These are phyloP conservation scores for Theobroma grandiflorum DNA, from an alignment of 441 rosid species.

Conservation along the genomic window DNA sequence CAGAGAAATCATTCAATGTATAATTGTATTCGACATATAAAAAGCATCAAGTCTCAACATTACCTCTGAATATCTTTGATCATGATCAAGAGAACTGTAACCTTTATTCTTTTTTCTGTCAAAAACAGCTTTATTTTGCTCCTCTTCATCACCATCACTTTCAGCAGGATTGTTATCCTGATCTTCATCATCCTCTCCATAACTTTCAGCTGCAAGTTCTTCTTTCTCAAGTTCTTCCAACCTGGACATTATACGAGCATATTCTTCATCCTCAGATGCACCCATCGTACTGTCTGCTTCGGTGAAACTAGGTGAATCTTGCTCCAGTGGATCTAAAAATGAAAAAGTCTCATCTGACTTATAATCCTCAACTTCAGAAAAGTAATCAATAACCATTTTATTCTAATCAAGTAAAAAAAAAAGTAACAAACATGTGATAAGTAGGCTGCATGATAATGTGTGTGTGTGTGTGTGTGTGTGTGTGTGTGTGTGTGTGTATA, in stretches of 20 bases:
- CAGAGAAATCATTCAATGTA: slow-evolving; percentile 22
- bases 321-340: slow-evolving; percentile 32
- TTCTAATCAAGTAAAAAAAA: not conserved
- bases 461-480: too few relatives aligned
- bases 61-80: slow-evolving; percentile 46
- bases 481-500: too few relatives aligned
- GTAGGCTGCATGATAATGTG: not conserved
- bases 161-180: slow-evolving; percentile 26
- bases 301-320: slow-evolving; percentile 34
- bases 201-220: slow-evolving; percentile 65
- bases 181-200: slow-evolving; percentile 39
- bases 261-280: slow-evolving; percentile 68
- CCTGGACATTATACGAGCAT: slow-evolving; percentile 70
- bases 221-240: slow-evolving; percentile 90
- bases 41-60: slow-evolving; percentile 9
- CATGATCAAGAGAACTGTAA: slow-evolving; percentile 29
- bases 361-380: slow-evolving; percentile 20
- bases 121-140: slow-evolving; percentile 29
- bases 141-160: slow-evolving; percentile 31
- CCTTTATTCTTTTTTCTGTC: slow-evolving; percentile 22
- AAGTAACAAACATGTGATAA: not conserved
- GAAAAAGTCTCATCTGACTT: not conserved
- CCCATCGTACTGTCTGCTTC: slow-evolving; percentile 43
- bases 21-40: slow-evolving; percentile 3
- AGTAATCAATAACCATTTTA: not conserved